Evolutionary conservation across 345 rosid species (phyloP).

Genomic region (Hibiscus tridactylites): DNA sequence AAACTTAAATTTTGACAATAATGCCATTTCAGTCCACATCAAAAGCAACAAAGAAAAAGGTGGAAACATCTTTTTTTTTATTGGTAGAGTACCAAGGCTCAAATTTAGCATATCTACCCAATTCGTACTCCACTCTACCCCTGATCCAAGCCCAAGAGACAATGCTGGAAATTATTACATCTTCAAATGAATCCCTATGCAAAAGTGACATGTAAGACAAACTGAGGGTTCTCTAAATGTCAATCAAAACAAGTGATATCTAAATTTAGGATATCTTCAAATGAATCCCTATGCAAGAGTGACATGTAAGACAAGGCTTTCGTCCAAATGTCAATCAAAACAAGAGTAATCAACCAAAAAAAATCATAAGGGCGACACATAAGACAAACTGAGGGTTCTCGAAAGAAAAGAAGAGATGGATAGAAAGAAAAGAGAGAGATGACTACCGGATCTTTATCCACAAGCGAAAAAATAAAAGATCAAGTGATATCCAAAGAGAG

Average conservation of each 20-base stretch:
- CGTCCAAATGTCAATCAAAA: background rate
- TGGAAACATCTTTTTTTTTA: background rate
- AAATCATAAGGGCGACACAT: background rate
- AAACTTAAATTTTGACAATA: constrained; percentile 1
- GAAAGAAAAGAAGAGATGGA: background rate
- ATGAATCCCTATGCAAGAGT: background rate
- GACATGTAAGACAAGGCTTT: background rate
- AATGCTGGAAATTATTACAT: background rate
- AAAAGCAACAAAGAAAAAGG: background rate
- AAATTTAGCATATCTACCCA: background rate
- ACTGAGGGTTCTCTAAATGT: background rate
- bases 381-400: background rate
- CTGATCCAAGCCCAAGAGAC: background rate
- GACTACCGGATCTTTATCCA: background rate
- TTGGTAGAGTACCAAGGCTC: background rate
- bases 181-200: too few relatives aligned
- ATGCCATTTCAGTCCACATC: background rate
- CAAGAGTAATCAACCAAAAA: background rate
- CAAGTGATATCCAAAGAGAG: background rate
- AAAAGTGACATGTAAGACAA: background rate
- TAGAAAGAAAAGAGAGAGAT: background rate
- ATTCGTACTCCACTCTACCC: background rate
- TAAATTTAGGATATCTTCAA: background rate
- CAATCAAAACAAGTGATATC: too few relatives aligned
- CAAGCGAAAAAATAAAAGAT: background rate